These are phyloP conservation scores for Brassica juncea DNA, from an alignment of 345 rosid species.

Conservation along the genomic window DNA sequence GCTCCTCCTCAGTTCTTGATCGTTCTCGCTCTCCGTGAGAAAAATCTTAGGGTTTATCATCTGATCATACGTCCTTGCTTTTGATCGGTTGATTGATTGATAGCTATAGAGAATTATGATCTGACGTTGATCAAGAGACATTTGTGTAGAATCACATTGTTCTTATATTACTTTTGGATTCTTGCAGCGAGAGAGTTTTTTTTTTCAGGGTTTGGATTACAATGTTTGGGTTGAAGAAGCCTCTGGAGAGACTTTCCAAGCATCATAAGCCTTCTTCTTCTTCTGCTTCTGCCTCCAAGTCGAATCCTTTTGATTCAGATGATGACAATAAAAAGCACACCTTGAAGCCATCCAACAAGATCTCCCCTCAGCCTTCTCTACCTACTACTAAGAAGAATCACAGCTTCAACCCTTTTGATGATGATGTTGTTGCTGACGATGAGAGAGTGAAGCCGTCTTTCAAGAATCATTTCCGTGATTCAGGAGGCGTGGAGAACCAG, in stretches of 20 bases:
- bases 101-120: background rate
- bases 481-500: constrained; percentile 83
- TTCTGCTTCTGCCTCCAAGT: constrained; percentile 45
- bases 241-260: constrained; percentile 48
- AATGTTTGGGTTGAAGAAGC: constrained; percentile 47
- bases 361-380: constrained; percentile 53
- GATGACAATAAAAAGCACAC: constrained; percentile 42
- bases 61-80: no score
- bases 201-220: background rate
- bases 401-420: constrained; percentile 55
- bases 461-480: constrained; percentile 67
- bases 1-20: background rate
- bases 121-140: background rate
- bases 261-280: constrained; percentile 50
- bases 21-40: background rate
- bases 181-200: background rate
- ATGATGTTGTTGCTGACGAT: background rate
- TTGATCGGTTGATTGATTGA: background rate
- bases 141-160: background rate
- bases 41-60: background rate
- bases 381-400: constrained; percentile 26
- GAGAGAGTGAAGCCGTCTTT: constrained; percentile 31
- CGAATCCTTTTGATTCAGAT: constrained; percentile 86
- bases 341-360: constrained; percentile 53
- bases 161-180: background rate